Evolutionary conservation across 2,329 filamentous ascomycete species (phyloP).

Genomic region (Ophiostoma pallidulum): DNA sequence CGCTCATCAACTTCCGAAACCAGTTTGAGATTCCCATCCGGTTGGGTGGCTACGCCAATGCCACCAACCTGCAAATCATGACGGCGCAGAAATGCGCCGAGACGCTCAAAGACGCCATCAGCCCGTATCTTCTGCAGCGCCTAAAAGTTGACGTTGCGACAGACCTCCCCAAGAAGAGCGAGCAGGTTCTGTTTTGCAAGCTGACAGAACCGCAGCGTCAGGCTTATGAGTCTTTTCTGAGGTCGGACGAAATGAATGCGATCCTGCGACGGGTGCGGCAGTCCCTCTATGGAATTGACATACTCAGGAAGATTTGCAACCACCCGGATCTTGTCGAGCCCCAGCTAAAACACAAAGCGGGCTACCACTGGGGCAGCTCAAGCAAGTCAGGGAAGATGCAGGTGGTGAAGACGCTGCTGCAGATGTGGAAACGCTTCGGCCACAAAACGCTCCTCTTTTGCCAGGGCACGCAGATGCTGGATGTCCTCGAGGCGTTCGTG

Average conservation of each 20-base stretch:
- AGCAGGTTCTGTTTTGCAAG: constrained; percentile 94
- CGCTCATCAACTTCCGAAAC: constrained; percentile 77
- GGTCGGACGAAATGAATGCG: constrained; percentile 74
- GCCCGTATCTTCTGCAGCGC: constrained; percentile 83
- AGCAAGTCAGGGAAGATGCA: constrained; percentile 91
- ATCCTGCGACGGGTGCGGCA: constrained; percentile 69
- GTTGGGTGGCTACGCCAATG: constrained; percentile 89
- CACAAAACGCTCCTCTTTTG: constrained; percentile 92
- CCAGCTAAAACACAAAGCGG: constrained; percentile 41
- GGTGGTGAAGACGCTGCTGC: constrained; percentile 77
- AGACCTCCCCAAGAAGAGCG: constrained; percentile 89
- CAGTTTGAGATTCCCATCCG: constrained; percentile 93
- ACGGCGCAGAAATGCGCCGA: constrained; percentile 91
- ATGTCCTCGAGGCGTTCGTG: constrained; percentile 82
- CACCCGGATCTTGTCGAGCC: constrained; percentile 82
- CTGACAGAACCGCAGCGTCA: constrained; percentile 69
- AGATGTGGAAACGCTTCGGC: constrained; percentile 79
- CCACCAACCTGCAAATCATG: constrained; percentile 86
- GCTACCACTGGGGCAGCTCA: constrained; percentile 68
- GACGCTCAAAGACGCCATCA: constrained; percentile 86
- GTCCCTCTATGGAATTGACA: constrained; percentile 81
- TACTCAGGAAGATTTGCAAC: constrained; percentile 92
- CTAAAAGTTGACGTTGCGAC: constrained; percentile 90
- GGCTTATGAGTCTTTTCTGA: constrained; percentile 72
- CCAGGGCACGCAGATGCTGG: constrained; percentile 89